Conservation (phyloP, 139 green algal genomes). For the Closterium sp. region DNA sequence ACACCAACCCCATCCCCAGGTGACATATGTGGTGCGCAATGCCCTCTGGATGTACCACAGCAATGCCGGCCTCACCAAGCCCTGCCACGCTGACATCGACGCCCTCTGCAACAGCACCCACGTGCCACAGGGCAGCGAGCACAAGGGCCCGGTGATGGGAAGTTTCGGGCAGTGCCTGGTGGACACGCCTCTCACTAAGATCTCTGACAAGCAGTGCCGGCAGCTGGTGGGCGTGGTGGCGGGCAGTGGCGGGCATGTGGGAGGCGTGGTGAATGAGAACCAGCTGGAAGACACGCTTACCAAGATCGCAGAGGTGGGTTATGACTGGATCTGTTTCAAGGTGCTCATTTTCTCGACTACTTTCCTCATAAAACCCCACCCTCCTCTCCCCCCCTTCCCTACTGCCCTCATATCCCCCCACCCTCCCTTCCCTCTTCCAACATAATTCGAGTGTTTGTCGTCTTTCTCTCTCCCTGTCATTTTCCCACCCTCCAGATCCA, state of each 20-base stretch:
- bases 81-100: conserved; percentile 69
- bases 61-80: conserved; percentile 59
- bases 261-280: conserved; percentile 11
- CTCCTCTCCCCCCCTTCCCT: not conserved
- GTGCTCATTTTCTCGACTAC: not conserved
- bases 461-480: not conserved
- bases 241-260: conserved; percentile 10
- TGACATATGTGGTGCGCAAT: conserved; percentile 73
- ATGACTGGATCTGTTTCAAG: not conserved
- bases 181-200: not conserved
- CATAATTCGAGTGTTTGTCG: not conserved
- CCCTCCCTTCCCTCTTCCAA: not conserved
- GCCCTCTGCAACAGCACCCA: conserved; percentile 55
- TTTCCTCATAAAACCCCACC: not conserved
- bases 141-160: conserved; percentile 55
- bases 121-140: conserved; percentile 10
- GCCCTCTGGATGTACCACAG: conserved; percentile 74
- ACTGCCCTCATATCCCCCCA: no score
- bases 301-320: conserved; percentile 20
- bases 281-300: conserved; percentile 28
- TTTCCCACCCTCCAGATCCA: not conserved
- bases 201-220: conserved; percentile 4
- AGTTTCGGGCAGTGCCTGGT: conserved; percentile 70
- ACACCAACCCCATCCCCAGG: conserved; percentile 56
- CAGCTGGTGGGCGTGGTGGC: conserved; percentile 24